Percentiles rank a stretch among this genome's conserved stretches.
phyloP scores from a whole-genome alignment of 2,329 filamentous ascomycete genomes.

The Fusarium sambucinum region DNA sequence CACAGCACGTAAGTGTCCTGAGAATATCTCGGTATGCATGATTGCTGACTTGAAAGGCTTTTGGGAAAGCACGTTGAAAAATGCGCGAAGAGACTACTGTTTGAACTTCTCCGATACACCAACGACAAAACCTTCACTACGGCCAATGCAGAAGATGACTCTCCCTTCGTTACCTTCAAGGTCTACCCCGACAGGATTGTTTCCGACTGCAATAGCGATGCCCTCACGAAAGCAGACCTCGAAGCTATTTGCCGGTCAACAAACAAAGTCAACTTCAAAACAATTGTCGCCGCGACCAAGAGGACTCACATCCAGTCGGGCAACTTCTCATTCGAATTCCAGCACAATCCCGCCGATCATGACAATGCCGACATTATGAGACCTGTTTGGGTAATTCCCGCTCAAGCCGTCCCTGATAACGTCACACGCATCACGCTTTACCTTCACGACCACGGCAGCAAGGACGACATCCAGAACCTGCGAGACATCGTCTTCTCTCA shows the following conservation, averaged over 20 bases:
- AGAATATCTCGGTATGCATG: rapidly evolving
- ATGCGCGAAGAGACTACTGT: conserved; percentile 25
- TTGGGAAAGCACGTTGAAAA: conserved; percentile 21
- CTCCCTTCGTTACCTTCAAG: conserved; percentile 22
- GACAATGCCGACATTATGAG: conserved; percentile 19
- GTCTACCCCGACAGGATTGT: conserved; percentile 20
- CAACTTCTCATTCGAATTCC: conserved; percentile 33
- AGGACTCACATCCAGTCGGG: conserved; percentile 38
- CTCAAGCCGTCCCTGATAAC: not conserved
- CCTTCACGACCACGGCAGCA: conserved; percentile 21
- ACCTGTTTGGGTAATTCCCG: conserved; percentile 25
- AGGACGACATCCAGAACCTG: conserved; percentile 1
- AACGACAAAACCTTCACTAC: conserved; percentile 21
- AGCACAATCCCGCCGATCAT: not conserved
- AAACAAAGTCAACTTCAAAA: conserved; percentile 34
- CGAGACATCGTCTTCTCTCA: not conserved
- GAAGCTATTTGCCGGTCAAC: conserved; percentile 20
- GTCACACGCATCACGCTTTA: conserved; percentile 29
- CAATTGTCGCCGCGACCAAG: conserved; percentile 20
- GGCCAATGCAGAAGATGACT: not conserved
- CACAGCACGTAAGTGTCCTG: not conserved
- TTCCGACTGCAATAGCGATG: conserved; percentile 34
- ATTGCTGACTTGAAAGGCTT: not conserved
- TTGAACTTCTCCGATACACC: conserved; percentile 29
- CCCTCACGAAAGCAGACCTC: conserved; percentile 15